These are phyloP conservation scores for Magnolia kwangsiensis DNA, from an alignment of 164 flowering plant genomes.

Conservation along the genomic window DNA sequence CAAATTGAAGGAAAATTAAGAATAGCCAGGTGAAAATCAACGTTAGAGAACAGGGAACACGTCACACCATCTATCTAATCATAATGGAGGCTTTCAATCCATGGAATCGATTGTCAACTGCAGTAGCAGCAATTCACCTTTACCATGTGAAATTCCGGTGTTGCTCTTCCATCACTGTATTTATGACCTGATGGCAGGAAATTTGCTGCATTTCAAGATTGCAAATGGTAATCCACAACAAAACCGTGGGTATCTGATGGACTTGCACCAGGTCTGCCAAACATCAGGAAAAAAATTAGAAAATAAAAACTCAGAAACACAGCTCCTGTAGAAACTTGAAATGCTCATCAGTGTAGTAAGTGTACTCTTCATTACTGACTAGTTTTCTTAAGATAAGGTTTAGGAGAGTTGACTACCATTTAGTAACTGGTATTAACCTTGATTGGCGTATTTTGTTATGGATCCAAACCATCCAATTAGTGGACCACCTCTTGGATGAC, in stretches of 20 bases:
- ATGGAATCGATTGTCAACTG: background rate
- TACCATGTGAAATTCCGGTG: background rate
- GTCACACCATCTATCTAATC: background rate
- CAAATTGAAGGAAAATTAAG: background rate
- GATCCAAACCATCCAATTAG: too few species aligned
- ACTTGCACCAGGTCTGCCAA: slow-evolving; percentile 16
- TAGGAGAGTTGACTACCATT: background rate
- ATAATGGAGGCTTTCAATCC: background rate
- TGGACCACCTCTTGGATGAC: too few species aligned
- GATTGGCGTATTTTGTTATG: too few species aligned
- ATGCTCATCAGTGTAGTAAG: background rate
- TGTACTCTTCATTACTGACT: background rate
- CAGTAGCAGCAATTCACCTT: background rate
- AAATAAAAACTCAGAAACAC: background rate
- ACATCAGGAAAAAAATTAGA: background rate
- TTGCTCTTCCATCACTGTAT: background rate
- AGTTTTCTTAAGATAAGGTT: background rate
- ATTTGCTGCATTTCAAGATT: background rate
- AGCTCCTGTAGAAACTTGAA: background rate
- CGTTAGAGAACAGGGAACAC: background rate
- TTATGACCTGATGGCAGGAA: background rate
- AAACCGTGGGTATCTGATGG: slow-evolving; percentile 11
- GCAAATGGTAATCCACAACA: slow-evolving; percentile 13
- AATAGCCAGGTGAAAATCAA: background rate
- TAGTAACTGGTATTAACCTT: background rate